Conservation (phyloP, 1,139 yeast genomes). For the Debaryomycetaceae sp. region DNA sequence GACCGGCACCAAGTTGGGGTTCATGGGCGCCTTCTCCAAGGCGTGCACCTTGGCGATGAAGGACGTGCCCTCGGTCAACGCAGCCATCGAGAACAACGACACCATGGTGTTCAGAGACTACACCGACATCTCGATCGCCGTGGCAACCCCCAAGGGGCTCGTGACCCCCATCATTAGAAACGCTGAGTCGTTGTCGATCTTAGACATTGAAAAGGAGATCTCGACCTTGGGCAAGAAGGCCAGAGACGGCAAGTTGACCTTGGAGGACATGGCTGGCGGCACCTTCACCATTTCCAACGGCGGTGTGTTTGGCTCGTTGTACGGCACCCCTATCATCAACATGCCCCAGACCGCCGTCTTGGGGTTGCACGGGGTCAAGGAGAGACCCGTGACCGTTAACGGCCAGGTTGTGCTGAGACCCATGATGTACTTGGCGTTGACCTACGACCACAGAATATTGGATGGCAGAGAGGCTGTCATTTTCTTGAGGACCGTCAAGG, state of each 20-base stretch:
- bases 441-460: slow-evolving; percentile 96
- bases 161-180: slow-evolving; percentile 98
- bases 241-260: slow-evolving; percentile 91
- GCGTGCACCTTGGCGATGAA: slow-evolving; percentile 92
- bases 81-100: slow-evolving; percentile 88
- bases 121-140: slow-evolving; percentile 94
- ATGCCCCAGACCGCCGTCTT: slow-evolving; percentile 97
- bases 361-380: slow-evolving; percentile 96
- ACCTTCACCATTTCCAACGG: slow-evolving; percentile 99
- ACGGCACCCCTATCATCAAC: slow-evolving; percentile 98
- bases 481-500: slow-evolving; percentile 93
- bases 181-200: slow-evolving; percentile 84
- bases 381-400: slow-evolving; percentile 94
- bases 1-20: slow-evolving; percentile 93
- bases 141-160: slow-evolving; percentile 98
- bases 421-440: slow-evolving; percentile 98
- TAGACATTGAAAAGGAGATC: slow-evolving; percentile 89
- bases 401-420: slow-evolving; percentile 97
- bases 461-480: slow-evolving; percentile 99
- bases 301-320: slow-evolving; percentile 96
- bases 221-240: slow-evolving; percentile 82
- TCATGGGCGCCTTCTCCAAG: slow-evolving; percentile 98
- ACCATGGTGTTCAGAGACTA: slow-evolving; percentile 95
- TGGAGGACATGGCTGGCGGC: slow-evolving; percentile 99
- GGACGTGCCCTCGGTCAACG: slow-evolving; percentile 94